Conservation (phyloP, 257 asterid species). For the Salvia miltiorrhiza region DNA sequence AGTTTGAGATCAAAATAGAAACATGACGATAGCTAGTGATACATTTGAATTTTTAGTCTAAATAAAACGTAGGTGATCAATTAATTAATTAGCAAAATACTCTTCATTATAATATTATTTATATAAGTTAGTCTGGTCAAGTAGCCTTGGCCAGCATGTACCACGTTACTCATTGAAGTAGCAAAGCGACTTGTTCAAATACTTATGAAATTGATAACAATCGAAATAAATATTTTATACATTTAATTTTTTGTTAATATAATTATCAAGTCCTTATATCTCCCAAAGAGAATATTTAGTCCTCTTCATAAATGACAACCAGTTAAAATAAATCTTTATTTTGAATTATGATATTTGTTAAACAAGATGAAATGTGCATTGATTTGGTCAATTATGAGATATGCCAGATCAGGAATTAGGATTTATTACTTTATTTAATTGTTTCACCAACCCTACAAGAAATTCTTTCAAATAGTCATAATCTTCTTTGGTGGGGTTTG, state of each 20-base stretch:
- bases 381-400: constrained; percentile 28
- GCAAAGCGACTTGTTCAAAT: background rate
- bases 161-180: background rate
- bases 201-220: background rate
- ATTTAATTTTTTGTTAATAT: background rate
- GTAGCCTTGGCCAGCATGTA: no score
- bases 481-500: constrained; percentile 9
- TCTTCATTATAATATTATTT: no score
- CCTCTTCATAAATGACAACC: background rate
- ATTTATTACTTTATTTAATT: constrained; percentile 3
- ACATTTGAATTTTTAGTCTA: no score
- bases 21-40: no score
- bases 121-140: background rate
- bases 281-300: no score
- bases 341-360: background rate
- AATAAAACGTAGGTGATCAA: no score
- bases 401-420: constrained; percentile 22
- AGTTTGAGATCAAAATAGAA: no score
- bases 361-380: constrained; percentile 15
- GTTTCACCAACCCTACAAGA: constrained; percentile 22
- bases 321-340: background rate
- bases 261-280: no score
- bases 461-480: constrained; percentile 2
- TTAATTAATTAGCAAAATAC: no score
- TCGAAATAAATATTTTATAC: background rate